Base-by-base conservation (phyloP, 2,329 filamentous ascomycete genomes). In the Trichophyton rubrum region DNA sequence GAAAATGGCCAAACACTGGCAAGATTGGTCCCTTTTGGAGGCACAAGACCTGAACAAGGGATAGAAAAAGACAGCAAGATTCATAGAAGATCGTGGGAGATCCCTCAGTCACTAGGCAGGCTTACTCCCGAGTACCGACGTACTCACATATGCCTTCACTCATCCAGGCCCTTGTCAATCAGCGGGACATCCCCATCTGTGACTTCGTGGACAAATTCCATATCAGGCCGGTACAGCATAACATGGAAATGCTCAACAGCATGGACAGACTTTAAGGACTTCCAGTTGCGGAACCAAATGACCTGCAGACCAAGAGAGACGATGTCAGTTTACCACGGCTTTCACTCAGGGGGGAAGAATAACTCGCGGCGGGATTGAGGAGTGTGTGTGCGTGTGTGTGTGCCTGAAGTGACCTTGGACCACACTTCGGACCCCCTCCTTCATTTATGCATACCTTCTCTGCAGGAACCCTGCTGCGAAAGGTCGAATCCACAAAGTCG, bases 181-280 rank as follows among this genome's bases (percentile, higher is more conserved):
- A 88, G 78, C 1, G 89, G 85, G 51, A 87, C 77, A 74, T 95
- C 90, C 11, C 85, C 86, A 41, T 83, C 77, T 4, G 90, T 96
- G 63, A 96, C 80, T 60, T 83, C 76, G 58, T 77, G 75, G 53
- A 96, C 74, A 66, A 95, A 89, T 2, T 77, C 79, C 43, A 79
- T 77, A 67, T 92, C 85, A 0, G 90, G 86, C 66, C 89, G 80
- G 71, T 86, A 88, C 59, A 96, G 77, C 45, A 83, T 69, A 20
- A 83, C 73, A 72, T 83, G 81, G 11, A 83, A 74, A 73, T 83
- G 81, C 66, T 83, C 81, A 47, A 83, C 69, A 0, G 79, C 79
- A 61, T 81, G 73, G 43, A 86, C 81, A 65, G 81, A 84, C 71
- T 85, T 83, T 69, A 85, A 67, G 41, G 76, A 78, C 15, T 78